phyloP scores from a whole-genome alignment of 768 basidiomycete species.

The Boletus sp. region DNA sequence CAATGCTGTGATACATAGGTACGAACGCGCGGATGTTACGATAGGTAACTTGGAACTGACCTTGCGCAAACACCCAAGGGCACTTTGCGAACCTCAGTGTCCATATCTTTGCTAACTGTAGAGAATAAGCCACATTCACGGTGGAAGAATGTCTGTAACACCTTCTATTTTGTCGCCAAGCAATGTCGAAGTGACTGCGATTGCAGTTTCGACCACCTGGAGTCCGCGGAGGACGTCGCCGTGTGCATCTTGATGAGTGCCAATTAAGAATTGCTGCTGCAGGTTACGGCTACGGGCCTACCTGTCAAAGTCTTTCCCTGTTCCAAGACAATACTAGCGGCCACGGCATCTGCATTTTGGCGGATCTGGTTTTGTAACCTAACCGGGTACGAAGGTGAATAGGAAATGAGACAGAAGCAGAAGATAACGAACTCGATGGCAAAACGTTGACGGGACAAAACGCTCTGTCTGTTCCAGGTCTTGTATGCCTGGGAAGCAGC shows the following conservation, averaged over 20 bases:
- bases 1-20: constrained; percentile 44
- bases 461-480: constrained; percentile 83
- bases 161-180: constrained; percentile 93
- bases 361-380: constrained; percentile 89
- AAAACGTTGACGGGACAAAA: constrained; percentile 85
- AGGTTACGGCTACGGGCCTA: constrained; percentile 28
- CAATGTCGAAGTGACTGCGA: constrained; percentile 79
- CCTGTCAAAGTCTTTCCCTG: constrained; percentile 94
- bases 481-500: constrained; percentile 85
- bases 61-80: constrained; percentile 87
- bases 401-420: not conserved
- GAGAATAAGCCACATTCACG: constrained; percentile 15
- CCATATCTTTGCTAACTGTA: constrained; percentile 92
- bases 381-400: constrained; percentile 1
- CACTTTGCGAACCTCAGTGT: constrained; percentile 80
- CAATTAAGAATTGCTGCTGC: not conserved
- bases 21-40: not conserved
- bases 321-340: constrained; percentile 86
- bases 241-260: constrained; percentile 67
- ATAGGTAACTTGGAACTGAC: constrained; percentile 25
- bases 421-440: constrained; percentile 72
- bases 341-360: constrained; percentile 81
- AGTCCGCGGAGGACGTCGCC: constrained; percentile 92
- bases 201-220: constrained; percentile 82
- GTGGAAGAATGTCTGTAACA: constrained; percentile 27